These are phyloP conservation scores for Boehmeria nivea DNA, from an alignment of 306 rosid genomes.

Conservation along the genomic window DNA sequence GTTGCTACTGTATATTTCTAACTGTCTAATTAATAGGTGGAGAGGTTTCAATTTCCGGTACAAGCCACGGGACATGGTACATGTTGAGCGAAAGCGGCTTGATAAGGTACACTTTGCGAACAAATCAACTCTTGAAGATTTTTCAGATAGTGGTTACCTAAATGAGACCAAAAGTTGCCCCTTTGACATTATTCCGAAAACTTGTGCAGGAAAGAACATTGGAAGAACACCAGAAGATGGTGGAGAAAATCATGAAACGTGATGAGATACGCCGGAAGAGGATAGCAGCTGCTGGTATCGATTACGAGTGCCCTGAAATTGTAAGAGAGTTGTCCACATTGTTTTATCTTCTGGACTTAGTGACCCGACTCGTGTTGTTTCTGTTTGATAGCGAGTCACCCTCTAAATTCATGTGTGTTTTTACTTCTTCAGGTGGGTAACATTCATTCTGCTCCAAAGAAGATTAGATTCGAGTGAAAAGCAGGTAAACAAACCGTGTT, in stretches of 20 bases:
- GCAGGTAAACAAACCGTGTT: conserved; percentile 3
- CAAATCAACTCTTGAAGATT: background rate
- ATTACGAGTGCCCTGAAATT: conserved; percentile 78
- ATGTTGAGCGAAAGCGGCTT: conserved; percentile 49
- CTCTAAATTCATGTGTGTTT: background rate
- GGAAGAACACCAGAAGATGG: conserved; percentile 61
- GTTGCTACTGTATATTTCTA: background rate
- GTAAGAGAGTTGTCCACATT: conserved; percentile 34
- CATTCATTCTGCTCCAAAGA: conserved; percentile 70
- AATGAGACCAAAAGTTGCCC: background rate
- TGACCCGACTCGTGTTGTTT: no score
- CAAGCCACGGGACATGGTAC: conserved; percentile 52
- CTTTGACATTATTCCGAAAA: background rate
- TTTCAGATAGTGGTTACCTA: no score
- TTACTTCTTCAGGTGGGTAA: conserved; percentile 50
- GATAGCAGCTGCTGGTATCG: conserved; percentile 80
- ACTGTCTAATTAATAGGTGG: conserved; percentile 47
- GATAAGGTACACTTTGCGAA: conserved; percentile 47
- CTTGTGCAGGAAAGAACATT: conserved; percentile 61
- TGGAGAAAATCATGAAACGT: conserved; percentile 52
- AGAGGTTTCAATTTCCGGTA: conserved; percentile 48
- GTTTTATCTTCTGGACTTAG: no score
- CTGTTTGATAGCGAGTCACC: background rate
- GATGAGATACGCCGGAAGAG: conserved; percentile 49
- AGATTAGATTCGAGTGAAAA: conserved; percentile 56